phyloP scores from a whole-genome alignment of 129 eudicot genomes.

The Arctium lappa region DNA sequence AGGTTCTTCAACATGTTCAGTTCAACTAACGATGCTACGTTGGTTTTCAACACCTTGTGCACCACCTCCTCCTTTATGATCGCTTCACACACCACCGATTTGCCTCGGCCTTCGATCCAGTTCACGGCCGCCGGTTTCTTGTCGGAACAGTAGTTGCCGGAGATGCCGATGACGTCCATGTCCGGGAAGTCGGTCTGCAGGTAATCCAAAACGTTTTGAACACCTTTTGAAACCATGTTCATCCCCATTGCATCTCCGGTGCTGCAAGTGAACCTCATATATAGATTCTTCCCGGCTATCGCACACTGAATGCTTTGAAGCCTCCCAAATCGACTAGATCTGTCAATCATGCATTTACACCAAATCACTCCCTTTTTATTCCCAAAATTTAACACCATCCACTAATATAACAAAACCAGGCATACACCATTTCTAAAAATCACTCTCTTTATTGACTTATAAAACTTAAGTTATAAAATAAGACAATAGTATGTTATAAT shows the following conservation, averaged over 20 bases:
- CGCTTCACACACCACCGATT: conserved; percentile 52
- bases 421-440: too few species aligned
- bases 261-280: conserved; percentile 20
- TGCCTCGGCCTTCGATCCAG: conserved; percentile 53
- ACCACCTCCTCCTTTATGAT: conserved; percentile 52
- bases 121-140: conserved; percentile 48
- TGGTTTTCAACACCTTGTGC: conserved; percentile 48
- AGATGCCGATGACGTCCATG: conserved; percentile 58
- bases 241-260: conserved; percentile 72
- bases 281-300: conserved; percentile 51
- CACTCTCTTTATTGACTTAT: too few species aligned
- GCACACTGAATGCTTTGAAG: conserved; percentile 45
- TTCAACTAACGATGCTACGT: conserved; percentile 52
- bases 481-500: too few species aligned
- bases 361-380: background rate
- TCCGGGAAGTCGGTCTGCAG: conserved; percentile 48
- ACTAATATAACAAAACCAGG: too few species aligned
- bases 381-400: background rate
- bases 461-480: too few species aligned
- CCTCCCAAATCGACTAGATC: conserved; percentile 62
- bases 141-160: conserved; percentile 55
- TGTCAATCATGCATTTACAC: background rate
- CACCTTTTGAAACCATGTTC: conserved; percentile 57
- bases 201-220: conserved; percentile 44
- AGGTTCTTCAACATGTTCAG: conserved; percentile 63